Percentiles rank a stretch among this genome's conserved stretches.
phyloP scores from a whole-genome alignment of 2,329 filamentous ascomycete genomes.

The Fusarium decemcellulare region DNA sequence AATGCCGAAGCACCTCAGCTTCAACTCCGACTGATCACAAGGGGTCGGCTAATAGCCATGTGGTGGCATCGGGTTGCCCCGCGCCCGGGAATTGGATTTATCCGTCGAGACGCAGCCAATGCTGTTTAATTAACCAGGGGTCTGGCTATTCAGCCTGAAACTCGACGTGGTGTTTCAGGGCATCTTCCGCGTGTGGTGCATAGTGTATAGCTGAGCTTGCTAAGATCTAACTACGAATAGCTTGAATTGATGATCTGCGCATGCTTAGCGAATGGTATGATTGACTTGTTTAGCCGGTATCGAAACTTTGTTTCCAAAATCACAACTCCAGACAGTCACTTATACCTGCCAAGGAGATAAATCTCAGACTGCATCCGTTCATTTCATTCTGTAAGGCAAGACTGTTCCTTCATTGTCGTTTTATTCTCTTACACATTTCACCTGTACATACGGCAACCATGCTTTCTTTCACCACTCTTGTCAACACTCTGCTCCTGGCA shows the following conservation, averaged over 20 bases:
- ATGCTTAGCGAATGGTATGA: constrained; percentile 11
- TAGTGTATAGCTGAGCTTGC: constrained; percentile 9
- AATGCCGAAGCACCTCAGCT: not conserved
- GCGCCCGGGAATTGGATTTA: constrained; percentile 18
- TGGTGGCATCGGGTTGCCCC: constrained; percentile 30
- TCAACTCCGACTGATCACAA: not conserved
- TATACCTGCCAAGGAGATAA: too few species aligned
- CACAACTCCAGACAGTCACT: not conserved
- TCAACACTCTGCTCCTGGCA: constrained; percentile 39
- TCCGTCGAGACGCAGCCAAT: not conserved
- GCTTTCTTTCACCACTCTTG: constrained; percentile 21
- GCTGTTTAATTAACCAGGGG: constrained; percentile 8
- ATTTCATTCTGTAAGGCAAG: not conserved
- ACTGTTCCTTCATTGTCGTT: not conserved
- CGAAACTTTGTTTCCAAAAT: constrained; percentile 7
- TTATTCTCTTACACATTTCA: not conserved
- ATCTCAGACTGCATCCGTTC: not conserved
- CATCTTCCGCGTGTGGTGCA: constrained; percentile 5
- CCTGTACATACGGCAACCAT: not conserved
- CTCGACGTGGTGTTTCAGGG: constrained; percentile 23
- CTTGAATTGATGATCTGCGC: not conserved
- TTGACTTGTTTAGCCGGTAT: not conserved
- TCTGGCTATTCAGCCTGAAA: constrained; percentile 34
- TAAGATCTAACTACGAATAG: constrained; percentile 9
- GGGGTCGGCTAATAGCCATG: not conserved